Conservation (phyloP, 1,284 basidiomycete genomes). For the Rhodofomes roseus region DNA sequence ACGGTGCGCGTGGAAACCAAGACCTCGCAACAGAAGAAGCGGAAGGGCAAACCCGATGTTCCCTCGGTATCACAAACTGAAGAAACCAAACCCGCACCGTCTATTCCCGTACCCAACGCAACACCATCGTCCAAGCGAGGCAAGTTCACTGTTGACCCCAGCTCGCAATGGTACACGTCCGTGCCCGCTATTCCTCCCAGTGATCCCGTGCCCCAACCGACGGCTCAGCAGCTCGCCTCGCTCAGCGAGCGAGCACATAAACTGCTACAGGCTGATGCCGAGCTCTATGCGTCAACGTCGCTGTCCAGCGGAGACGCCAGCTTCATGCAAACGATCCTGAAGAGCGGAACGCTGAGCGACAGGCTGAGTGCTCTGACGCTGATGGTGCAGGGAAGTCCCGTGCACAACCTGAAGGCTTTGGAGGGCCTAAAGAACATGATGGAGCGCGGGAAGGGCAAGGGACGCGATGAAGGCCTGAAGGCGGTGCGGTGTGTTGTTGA, state of each 20-base stretch:
- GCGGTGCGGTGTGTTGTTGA: constrained; percentile 90
- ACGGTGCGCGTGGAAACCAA: not conserved
- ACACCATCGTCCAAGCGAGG: not conserved
- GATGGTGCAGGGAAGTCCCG: constrained; percentile 85
- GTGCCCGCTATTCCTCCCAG: constrained; percentile 29
- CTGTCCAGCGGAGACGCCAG: constrained; percentile 57
- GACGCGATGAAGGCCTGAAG: constrained; percentile 87
- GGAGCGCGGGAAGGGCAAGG: constrained; percentile 71
- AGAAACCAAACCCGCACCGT: not conserved
- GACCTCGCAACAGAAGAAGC: not conserved
- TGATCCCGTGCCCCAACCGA: constrained; percentile 27
- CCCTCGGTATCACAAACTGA: not conserved
- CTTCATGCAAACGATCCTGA: constrained; percentile 83
- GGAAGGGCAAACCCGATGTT: not conserved
- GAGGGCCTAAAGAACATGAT: constrained; percentile 78
- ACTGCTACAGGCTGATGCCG: constrained; percentile 50
- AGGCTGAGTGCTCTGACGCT: constrained; percentile 90
- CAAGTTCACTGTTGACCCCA: constrained; percentile 41
- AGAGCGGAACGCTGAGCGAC: constrained; percentile 90
- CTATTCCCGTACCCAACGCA: not conserved
- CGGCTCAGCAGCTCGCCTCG: constrained; percentile 41
- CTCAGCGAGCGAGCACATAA: constrained; percentile 46
- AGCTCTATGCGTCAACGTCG: constrained; percentile 41
- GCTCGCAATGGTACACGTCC: constrained; percentile 58
- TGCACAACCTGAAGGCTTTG: constrained; percentile 85